Evolutionary conservation across 495 filamentous ascomycete genomes (phyloP).

Genomic region (Neurospora sp.): DNA sequence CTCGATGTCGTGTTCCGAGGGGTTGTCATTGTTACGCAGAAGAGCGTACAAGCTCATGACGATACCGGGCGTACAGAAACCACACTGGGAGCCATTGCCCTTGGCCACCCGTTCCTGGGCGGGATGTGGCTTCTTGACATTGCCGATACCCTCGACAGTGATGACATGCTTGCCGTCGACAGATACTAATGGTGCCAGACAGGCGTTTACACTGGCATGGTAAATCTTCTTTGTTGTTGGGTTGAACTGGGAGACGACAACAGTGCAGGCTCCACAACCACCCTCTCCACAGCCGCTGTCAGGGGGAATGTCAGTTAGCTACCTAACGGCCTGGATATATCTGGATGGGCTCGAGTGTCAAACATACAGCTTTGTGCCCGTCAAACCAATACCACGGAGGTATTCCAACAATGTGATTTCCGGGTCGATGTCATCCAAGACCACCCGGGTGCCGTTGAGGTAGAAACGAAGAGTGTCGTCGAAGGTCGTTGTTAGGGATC

Average conservation of each 20-base stretch:
- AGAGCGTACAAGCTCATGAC: constrained; percentile 91
- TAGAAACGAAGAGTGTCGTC: constrained; percentile 66
- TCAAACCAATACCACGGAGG: constrained; percentile 79
- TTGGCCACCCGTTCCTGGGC: constrained; percentile 85
- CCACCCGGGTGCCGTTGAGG: constrained; percentile 88
- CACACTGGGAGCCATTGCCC: constrained; percentile 57
- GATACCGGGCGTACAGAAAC: constrained; percentile 94
- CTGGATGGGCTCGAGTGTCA: background rate
- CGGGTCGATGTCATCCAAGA: constrained; percentile 73
- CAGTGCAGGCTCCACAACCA: constrained; percentile 93
- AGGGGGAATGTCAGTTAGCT: constrained; percentile 14
- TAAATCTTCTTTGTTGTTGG: constrained; percentile 84
- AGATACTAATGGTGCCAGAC: constrained; percentile 81
- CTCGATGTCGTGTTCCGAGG: constrained; percentile 66
- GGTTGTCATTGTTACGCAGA: constrained; percentile 59
- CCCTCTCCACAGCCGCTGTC: constrained; percentile 85
- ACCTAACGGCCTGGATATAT: constrained; percentile 5
- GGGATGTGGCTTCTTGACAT: constrained; percentile 78
- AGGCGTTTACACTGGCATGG: constrained; percentile 89
- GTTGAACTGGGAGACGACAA: constrained; percentile 88
- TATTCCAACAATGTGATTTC: constrained; percentile 93
- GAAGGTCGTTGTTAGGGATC: constrained; percentile 28
- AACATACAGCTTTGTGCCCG: constrained; percentile 52
- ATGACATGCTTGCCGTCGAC: constrained; percentile 98
- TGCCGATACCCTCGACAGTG: constrained; percentile 95